Evolutionary conservation across 768 basidiomycete genomes (phyloP).

Genomic region (Mycena leptocephala): DNA sequence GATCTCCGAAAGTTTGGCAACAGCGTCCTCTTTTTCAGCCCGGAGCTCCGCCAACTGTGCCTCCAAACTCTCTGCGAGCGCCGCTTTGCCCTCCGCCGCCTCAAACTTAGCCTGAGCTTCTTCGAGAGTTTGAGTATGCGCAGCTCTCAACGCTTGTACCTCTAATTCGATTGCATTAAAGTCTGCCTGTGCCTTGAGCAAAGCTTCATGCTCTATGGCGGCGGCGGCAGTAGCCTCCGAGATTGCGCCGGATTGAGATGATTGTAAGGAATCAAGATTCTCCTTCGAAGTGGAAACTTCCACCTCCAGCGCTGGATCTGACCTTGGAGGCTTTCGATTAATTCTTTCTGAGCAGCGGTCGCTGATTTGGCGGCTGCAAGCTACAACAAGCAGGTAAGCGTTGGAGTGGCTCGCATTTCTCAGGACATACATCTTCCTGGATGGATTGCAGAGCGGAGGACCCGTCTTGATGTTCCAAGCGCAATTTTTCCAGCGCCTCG

Average conservation of each 20-base stretch:
- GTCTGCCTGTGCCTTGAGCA: constrained; percentile 76
- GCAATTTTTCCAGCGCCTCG: constrained; percentile 56
- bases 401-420: not conserved
- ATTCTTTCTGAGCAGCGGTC: constrained; percentile 58
- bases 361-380: constrained; percentile 65
- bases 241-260: constrained; percentile 60
- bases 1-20: constrained; percentile 82
- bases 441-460: constrained; percentile 58
- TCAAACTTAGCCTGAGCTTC: constrained; percentile 63
- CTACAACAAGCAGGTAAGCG: constrained; percentile 51
- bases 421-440: constrained; percentile 66
- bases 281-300: constrained; percentile 68
- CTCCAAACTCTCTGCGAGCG: constrained; percentile 60
- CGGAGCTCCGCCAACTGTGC: constrained; percentile 69
- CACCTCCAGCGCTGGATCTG: constrained; percentile 68
- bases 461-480: constrained; percentile 48
- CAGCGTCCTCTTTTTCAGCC: constrained; percentile 79
- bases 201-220: constrained; percentile 74
- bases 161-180: constrained; percentile 71
- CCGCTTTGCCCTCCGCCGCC: constrained; percentile 64
- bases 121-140: constrained; percentile 65
- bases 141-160: constrained; percentile 63
- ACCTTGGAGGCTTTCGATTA: constrained; percentile 63
- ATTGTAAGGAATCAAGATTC: constrained; percentile 66
- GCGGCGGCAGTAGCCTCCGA: constrained; percentile 66